Evolutionary conservation across 495 filamentous ascomycete genomes (phyloP), one percentile per base, ranked within the genome.

Genomic region (Gamarada debralockiae): DNA sequence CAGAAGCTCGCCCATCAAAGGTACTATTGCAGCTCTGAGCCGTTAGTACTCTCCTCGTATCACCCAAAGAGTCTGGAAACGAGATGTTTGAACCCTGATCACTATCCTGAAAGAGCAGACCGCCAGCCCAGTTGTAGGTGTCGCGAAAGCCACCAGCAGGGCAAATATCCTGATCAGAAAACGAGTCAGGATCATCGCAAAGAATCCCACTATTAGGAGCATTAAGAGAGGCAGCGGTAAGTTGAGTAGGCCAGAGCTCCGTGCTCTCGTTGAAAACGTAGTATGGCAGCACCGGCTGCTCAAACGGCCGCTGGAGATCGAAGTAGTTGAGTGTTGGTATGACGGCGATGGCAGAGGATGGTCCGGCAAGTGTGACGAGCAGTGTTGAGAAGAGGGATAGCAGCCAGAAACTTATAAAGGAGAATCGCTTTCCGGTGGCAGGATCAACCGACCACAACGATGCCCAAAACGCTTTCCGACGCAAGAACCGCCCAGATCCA

Each of bases 291-390:
- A 51, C 4, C n/a, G 34, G 37, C 1, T 20, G 5, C 3, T 9
- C 20, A n/a, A 51, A 41, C 27, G 48, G 48, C 7, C n/a, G 9
- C 3, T 13, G 48, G 20, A 51, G 34, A 3, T 40, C 37, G 20
- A 51, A 51, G 22, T 51, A 51, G 25, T 51, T 51, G 3, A 51
- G 23, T 24, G 34, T 51, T 12, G 48, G 48, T 40, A 51, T 51
- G n/a, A 51, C 37, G 12, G 48, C 48, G 15, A 51, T 51, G 4
- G 48, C 48, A 14, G 48, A 51, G 7, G 48, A 40, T 6, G 48
- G 48, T 14, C 48, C 48, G 0, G 48, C 24, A 27, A 51, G 48
- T 2, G 25, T 40, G 12, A 51, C 48, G 4, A 51, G 37, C 6
- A 41, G 7, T 31, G 37, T 33, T 8, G 34, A 40, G 37, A 51